These are phyloP conservation scores for Xylariaceae sp. DNA, from an alignment of 2,329 filamentous ascomycete species.

Conservation along the genomic window DNA sequence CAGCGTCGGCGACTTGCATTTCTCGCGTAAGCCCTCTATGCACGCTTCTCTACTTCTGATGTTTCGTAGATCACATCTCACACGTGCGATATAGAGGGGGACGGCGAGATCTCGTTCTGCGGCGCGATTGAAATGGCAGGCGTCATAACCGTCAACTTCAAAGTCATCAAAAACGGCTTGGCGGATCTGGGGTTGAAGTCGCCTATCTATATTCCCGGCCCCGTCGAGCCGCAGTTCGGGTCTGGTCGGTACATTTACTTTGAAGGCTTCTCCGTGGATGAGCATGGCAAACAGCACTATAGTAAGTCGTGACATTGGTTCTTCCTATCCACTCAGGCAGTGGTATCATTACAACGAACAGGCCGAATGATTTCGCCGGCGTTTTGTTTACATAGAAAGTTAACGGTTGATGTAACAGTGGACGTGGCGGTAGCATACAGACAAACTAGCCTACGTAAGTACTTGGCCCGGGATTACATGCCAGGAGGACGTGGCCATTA, in stretches of 20 bases:
- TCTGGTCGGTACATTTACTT: slow-evolving; percentile 84
- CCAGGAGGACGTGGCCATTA: neutral
- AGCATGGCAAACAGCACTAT: slow-evolving; percentile 88
- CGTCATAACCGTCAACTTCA: slow-evolving; percentile 88
- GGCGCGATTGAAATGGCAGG: slow-evolving; percentile 95
- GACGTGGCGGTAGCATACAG: slow-evolving; percentile 87
- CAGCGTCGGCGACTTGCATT: slow-evolving; percentile 87
- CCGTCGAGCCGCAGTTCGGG: slow-evolving; percentile 87
- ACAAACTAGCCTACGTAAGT: slow-evolving; percentile 72
- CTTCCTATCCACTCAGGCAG: neutral
- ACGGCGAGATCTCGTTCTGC: slow-evolving; percentile 89
- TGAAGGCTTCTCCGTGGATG: slow-evolving; percentile 89
- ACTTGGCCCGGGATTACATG: neutral
- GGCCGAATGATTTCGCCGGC: neutral
- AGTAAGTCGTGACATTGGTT: slow-evolving; percentile 34
- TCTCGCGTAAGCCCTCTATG: slow-evolving; percentile 60
- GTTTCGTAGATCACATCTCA: neutral
- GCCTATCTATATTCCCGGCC: slow-evolving; percentile 85
- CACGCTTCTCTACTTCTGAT: neutral
- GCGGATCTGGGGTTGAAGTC: slow-evolving; percentile 77
- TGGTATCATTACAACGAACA: neutral
- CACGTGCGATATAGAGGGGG: slow-evolving; percentile 63
- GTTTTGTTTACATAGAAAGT: neutral
- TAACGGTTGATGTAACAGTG: slow-evolving; percentile 46
- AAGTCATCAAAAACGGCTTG: slow-evolving; percentile 83